A percentile compares a stretch with the other conserved stretches of the same genome.
These are phyloP conservation scores for Chalara sp. DNA, from an alignment of 2,329 filamentous ascomycete species.

Conservation along the genomic window DNA sequence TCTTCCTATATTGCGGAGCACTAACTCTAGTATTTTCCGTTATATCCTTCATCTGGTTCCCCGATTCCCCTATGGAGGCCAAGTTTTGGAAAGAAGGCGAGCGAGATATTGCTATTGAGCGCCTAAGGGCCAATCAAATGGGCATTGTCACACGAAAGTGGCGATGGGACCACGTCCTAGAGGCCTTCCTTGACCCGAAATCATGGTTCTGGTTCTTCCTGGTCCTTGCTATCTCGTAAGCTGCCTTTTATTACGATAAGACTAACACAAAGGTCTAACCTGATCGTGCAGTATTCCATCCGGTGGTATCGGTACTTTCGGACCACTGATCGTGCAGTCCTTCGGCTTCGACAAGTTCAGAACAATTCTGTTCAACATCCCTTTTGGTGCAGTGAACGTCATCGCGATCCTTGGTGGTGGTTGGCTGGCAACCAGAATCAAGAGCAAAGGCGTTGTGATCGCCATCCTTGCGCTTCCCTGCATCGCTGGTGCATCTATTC, in stretches of 20 bases:
- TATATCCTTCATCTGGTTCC: conserved; percentile 30
- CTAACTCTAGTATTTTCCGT: conserved; percentile 41
- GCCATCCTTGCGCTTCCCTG: conserved; percentile 47
- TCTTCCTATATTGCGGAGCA: conserved; percentile 47
- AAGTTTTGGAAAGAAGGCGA: conserved; percentile 44
- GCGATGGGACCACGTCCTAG: conserved; percentile 40
- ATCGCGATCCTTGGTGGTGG: conserved; percentile 52
- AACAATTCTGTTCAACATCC: conserved; percentile 35
- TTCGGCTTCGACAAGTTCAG: conserved; percentile 28
- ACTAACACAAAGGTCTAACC: not conserved
- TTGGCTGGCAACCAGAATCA: conserved; percentile 45
- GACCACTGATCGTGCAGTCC: conserved; percentile 28
- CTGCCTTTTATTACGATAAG: not conserved
- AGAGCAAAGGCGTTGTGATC: conserved; percentile 49
- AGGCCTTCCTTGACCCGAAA: conserved; percentile 27
- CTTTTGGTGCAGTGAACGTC: conserved; percentile 40
- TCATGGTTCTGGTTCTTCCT: conserved; percentile 30
- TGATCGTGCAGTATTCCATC: conserved; percentile 32
- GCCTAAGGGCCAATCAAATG: conserved; percentile 48
- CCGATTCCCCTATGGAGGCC: conserved; percentile 19
- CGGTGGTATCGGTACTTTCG: conserved; percentile 9
- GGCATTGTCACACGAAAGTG: conserved; percentile 45
- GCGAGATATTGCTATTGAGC: conserved; percentile 46
- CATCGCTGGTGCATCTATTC: conserved; percentile 47
- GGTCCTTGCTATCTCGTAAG: conserved; percentile 20